A percentile compares a stretch with the other conserved stretches of the same genome.
These are phyloP conservation scores for Pyrenochaeta sp. DNA, from an alignment of 2,329 filamentous ascomycete genomes.

Conservation along the genomic window DNA sequence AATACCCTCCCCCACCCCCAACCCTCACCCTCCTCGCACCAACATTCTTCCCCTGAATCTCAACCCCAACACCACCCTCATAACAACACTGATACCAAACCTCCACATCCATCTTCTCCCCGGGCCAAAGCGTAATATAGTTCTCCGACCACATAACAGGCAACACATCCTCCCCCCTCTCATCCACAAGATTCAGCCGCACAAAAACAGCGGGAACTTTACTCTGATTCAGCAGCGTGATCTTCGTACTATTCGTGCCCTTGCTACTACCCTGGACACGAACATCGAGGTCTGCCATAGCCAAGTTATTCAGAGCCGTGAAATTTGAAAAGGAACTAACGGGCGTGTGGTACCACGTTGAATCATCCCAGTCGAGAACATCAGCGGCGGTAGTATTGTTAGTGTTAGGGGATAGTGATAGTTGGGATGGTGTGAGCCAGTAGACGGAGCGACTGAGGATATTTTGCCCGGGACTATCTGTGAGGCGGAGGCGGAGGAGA, in stretches of 20 bases:
- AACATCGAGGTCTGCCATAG: constrained; percentile 13
- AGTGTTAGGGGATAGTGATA: too few species aligned
- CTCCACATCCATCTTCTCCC: constrained; percentile 56
- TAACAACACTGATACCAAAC: constrained; percentile 9
- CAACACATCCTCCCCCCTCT: constrained; percentile 55
- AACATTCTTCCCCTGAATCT: constrained; percentile 19
- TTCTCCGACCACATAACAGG: constrained; percentile 69
- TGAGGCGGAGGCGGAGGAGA: constrained; percentile 62
- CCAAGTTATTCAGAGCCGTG: constrained; percentile 52
- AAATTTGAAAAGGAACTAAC: constrained; percentile 62
- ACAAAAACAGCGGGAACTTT: constrained; percentile 67
- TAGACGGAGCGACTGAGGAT: constrained; percentile 67
- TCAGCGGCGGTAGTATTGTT: constrained; percentile 43
- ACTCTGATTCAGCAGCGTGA: constrained; percentile 63
- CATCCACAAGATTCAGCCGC: constrained; percentile 60
- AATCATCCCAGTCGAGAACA: constrained; percentile 63
- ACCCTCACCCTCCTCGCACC: constrained; percentile 1
- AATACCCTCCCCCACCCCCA: background rate
- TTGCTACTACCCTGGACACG: constrained; percentile 1
- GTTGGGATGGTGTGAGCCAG: constrained; percentile 57
- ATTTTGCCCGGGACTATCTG: constrained; percentile 30
- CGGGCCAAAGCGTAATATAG: constrained; percentile 68
- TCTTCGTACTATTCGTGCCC: constrained; percentile 14
- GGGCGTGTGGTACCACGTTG: constrained; percentile 68
- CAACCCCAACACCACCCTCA: background rate